A percentile compares a stretch with the other conserved stretches of the same genome.
phyloP scores from a whole-genome alignment of 257 asterid species.

The Gynochthodes officinalis region DNA sequence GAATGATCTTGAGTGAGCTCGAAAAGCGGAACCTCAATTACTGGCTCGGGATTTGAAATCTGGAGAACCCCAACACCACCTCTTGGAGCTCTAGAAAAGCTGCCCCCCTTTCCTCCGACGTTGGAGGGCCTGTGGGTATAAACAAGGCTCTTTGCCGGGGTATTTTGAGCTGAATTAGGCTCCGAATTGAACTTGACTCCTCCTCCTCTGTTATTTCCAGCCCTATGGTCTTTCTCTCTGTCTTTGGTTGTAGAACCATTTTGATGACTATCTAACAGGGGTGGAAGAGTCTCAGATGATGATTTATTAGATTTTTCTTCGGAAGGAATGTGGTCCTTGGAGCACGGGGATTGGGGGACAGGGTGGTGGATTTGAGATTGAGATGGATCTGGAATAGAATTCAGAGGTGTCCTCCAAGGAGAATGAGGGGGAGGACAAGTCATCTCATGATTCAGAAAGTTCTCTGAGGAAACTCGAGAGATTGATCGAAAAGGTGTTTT shows the following conservation, averaged over 20 bases:
- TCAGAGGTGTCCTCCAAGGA: constrained; percentile 62
- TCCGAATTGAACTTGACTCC: constrained; percentile 37
- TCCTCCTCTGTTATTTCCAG: background rate
- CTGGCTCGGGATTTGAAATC: constrained; percentile 24
- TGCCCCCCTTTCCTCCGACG: constrained; percentile 31
- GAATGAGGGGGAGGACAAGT: constrained; percentile 11
- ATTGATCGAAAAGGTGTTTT: constrained; percentile 15
- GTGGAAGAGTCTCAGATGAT: background rate
- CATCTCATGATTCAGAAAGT: constrained; percentile 12
- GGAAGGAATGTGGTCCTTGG: too few relatives aligned
- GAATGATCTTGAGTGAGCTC: constrained; percentile 56
- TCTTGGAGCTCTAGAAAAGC: constrained; percentile 39
- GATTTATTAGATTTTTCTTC: too few relatives aligned
- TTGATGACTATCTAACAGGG: background rate
- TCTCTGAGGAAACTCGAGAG: constrained; percentile 18
- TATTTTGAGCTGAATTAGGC: constrained; percentile 53
- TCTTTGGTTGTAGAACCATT: too few relatives aligned
- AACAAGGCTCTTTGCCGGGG: constrained; percentile 37
- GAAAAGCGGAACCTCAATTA: constrained; percentile 46
- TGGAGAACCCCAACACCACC: constrained; percentile 27
- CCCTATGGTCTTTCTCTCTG: too few relatives aligned
- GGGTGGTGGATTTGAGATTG: constrained; percentile 68
- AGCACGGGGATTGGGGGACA: too few relatives aligned
- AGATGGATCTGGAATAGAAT: constrained; percentile 67
- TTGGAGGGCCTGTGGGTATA: constrained; percentile 37